Conservation (phyloP, 352 stramenopile genomes). For the Phytophthora idaei region DNA sequence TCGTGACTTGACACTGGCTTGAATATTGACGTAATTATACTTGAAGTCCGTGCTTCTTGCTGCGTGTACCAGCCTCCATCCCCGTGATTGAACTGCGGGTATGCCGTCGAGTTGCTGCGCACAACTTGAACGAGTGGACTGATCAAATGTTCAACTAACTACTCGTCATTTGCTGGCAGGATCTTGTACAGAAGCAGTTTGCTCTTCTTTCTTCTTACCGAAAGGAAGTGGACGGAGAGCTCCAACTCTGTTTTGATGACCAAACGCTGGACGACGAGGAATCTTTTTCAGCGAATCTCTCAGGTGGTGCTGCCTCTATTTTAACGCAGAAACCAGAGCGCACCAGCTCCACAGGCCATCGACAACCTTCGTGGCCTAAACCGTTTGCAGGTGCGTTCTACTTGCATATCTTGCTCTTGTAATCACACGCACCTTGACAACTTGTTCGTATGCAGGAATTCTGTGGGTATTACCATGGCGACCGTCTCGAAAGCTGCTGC, state of each 20-base stretch:
- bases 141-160: neutral
- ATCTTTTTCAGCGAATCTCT: constrained; percentile 49
- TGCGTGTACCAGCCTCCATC: constrained; percentile 51
- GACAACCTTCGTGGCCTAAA: constrained; percentile 41
- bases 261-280: constrained; percentile 47
- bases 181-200: constrained; percentile 53
- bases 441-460: constrained; percentile 41
- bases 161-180: neutral
- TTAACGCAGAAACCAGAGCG: neutral
- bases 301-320: neutral
- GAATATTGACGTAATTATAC: neutral
- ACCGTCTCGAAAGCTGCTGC: constrained; percentile 22
- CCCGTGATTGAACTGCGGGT: constrained; percentile 55
- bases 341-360: neutral
- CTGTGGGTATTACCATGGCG: constrained; percentile 69
- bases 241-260: constrained; percentile 54
- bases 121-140: neutral
- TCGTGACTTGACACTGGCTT: neutral
- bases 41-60: constrained; percentile 40
- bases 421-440: neutral
- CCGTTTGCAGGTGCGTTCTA: constrained; percentile 48
- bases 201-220: constrained; percentile 47
- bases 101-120: neutral
- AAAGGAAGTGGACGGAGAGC: constrained; percentile 39
- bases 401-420: neutral